phyloP scores from a whole-genome alignment of 2,329 filamentous ascomycete species.

The Alternaria postmessia region DNA sequence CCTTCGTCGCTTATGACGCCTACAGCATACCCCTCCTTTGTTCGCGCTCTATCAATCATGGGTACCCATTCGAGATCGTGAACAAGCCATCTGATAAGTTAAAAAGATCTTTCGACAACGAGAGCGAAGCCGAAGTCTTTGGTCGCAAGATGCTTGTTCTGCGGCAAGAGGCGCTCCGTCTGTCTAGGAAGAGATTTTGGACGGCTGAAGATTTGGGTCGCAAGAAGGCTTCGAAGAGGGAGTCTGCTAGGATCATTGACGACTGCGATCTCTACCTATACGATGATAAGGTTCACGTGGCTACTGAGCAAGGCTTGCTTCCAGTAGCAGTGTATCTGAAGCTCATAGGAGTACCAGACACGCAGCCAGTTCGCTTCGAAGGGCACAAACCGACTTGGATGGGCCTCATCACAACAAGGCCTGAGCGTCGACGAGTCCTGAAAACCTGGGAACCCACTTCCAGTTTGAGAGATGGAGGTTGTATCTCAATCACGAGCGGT shows the following conservation, averaged over 20 bases:
- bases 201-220: conserved; percentile 19
- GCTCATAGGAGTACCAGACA: conserved; percentile 22
- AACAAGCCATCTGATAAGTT: conserved; percentile 1
- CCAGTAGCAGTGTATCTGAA: conserved; percentile 24
- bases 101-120: background rate
- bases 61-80: background rate
- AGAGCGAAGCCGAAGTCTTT: conserved; percentile 6
- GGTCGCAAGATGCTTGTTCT: conserved; percentile 12
- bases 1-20: conserved; percentile 15
- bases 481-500: background rate
- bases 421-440: background rate
- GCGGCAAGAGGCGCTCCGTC: conserved; percentile 2
- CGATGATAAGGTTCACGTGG: conserved; percentile 23
- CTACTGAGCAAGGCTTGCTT: conserved; percentile 26
- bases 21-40: conserved; percentile 26
- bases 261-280: conserved; percentile 31
- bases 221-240: background rate
- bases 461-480: background rate
- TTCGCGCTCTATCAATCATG: conserved; percentile 16
- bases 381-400: conserved; percentile 28
- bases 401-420: conserved; percentile 1
- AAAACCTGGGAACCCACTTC: background rate
- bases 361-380: conserved; percentile 27
- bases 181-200: conserved; percentile 6
- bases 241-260: conserved; percentile 12